Evolutionary conservation across 176 grass and related monocot species (phyloP).

Genomic region (Paspalum notatum): DNA sequence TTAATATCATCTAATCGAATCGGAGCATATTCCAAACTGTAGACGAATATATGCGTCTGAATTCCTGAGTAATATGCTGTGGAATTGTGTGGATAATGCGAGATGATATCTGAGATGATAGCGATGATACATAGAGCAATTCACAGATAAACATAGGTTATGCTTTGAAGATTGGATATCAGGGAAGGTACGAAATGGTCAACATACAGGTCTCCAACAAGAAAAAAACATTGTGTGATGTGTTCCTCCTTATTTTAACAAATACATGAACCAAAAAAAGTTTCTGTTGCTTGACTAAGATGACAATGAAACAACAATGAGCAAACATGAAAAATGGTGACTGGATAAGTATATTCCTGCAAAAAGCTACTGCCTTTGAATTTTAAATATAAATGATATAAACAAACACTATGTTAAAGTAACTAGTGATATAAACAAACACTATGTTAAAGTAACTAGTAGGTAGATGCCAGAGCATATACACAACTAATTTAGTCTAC

Average conservation of each 20-base stretch:
- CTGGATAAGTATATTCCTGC: not conserved
- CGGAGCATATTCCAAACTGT: conserved; percentile 22
- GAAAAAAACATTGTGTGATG: conserved; percentile 24
- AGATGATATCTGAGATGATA: conserved; percentile 7
- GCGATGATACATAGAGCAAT: not conserved
- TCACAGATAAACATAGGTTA: not conserved
- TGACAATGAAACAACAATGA: conserved; percentile 9
- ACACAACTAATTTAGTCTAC: not conserved
- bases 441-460: not conserved
- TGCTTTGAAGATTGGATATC: conserved; percentile 25
- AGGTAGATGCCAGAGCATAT: conserved; percentile 25
- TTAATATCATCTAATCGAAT: not conserved
- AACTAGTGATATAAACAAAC: not conserved
- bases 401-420: not conserved
- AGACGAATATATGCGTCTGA: not conserved
- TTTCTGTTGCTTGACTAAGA: not conserved
- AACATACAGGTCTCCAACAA: not conserved
- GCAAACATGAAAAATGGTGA: not conserved
- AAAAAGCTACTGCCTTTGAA: not conserved
- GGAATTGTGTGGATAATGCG: not conserved
- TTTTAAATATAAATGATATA: conserved; percentile 24
- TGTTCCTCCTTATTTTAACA: conserved; percentile 1
- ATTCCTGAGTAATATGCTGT: conserved; percentile 7
- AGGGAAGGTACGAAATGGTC: not conserved
- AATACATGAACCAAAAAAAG: conserved; percentile 18